Evolutionary conservation across 1,139 yeast species (phyloP).

Genomic region (Geotrichum siamense): DNA sequence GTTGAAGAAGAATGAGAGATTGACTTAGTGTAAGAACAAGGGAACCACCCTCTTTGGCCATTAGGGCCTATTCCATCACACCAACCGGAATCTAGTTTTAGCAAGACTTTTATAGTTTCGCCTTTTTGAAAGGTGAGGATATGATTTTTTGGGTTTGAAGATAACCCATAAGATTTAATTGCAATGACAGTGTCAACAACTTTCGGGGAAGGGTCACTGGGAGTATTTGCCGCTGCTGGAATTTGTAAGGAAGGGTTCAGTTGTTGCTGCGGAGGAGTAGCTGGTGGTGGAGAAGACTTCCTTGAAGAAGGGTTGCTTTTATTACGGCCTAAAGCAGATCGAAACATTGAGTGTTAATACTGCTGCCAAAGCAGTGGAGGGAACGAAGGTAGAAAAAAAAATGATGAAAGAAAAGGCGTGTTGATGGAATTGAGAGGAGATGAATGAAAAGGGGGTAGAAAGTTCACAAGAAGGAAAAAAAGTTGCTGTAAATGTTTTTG

Average conservation of each 20-base stretch:
- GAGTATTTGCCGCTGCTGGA: slow-evolving; percentile 3
- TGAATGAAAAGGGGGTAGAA: too few relatives aligned
- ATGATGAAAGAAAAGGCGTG: too few relatives aligned
- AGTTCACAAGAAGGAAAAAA: too few relatives aligned
- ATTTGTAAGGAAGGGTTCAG: slow-evolving; percentile 2
- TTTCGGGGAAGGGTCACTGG: slow-evolving; percentile 6
- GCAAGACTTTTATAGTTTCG: slow-evolving; percentile 57
- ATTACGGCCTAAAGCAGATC: slow-evolving; percentile 10
- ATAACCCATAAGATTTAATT: slow-evolving; percentile 62
- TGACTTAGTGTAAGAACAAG: slow-evolving; percentile 28
- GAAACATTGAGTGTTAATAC: slow-evolving; percentile 9
- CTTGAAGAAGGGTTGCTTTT: slow-evolving; percentile 3
- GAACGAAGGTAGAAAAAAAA: not conserved
- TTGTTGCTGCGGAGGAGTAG: slow-evolving; percentile 1
- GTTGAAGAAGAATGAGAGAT: slow-evolving; percentile 19
- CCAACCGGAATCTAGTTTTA: slow-evolving; percentile 40
- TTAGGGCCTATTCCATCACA: slow-evolving; percentile 33
- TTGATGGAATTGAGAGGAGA: too few relatives aligned
- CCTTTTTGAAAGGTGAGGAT: slow-evolving; percentile 52
- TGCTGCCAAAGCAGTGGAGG: too few relatives aligned
- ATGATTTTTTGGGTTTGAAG: slow-evolving; percentile 44
- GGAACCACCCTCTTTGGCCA: slow-evolving; percentile 35
- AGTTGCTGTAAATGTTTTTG: too few relatives aligned
- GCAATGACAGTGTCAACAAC: slow-evolving; percentile 33
- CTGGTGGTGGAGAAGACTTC: not conserved